Percentiles rank a stretch among this genome's conserved stretches.
Evolutionary conservation across 2,329 filamentous ascomycete genomes (phyloP).

Genomic region (Calonectria leucothoes): DNA sequence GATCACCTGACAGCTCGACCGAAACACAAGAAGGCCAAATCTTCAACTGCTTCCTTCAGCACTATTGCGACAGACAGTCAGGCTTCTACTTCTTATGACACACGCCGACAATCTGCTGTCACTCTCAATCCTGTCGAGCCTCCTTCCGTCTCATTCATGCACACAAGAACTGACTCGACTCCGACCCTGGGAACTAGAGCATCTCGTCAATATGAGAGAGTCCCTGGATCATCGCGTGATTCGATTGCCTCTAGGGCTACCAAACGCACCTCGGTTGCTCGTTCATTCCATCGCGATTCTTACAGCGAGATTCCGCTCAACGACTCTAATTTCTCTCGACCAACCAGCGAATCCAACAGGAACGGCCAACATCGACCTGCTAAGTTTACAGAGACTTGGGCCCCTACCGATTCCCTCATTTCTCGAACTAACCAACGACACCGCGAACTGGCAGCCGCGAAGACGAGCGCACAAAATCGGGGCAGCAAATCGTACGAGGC

Average conservation of each 20-base stretch:
- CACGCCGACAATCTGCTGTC: slow-evolving; percentile 55
- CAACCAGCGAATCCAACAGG: slow-evolving; percentile 35
- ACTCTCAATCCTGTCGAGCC: slow-evolving; percentile 58
- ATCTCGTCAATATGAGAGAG: slow-evolving; percentile 67
- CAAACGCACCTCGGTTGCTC: slow-evolving; percentile 59
- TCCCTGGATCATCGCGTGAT: slow-evolving; percentile 57
- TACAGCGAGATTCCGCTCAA: slow-evolving; percentile 63
- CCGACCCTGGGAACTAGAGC: slow-evolving; percentile 66
- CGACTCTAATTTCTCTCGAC: slow-evolving; percentile 48
- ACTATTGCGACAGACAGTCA: slow-evolving; percentile 69
- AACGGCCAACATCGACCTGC: slow-evolving; percentile 51
- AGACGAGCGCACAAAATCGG: slow-evolving; percentile 46
- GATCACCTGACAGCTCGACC: slow-evolving; percentile 81
- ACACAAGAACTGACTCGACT: slow-evolving; percentile 76
- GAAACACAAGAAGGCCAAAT: slow-evolving; percentile 80
- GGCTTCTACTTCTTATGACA: slow-evolving; percentile 58
- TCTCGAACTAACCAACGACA: slow-evolving; percentile 66
- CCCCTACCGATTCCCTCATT: slow-evolving; percentile 64
- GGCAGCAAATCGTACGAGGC: slow-evolving; percentile 57
- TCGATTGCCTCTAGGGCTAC: slow-evolving; percentile 57
- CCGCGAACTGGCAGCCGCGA: slow-evolving; percentile 53
- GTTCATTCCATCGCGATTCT: slow-evolving; percentile 53
- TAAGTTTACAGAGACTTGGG: slow-evolving; percentile 67
- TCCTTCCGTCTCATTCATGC: slow-evolving; percentile 79
- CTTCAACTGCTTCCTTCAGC: slow-evolving; percentile 61